phyloP scores from a whole-genome alignment of 495 filamentous ascomycete species.

The Penicillium roqueforti region DNA sequence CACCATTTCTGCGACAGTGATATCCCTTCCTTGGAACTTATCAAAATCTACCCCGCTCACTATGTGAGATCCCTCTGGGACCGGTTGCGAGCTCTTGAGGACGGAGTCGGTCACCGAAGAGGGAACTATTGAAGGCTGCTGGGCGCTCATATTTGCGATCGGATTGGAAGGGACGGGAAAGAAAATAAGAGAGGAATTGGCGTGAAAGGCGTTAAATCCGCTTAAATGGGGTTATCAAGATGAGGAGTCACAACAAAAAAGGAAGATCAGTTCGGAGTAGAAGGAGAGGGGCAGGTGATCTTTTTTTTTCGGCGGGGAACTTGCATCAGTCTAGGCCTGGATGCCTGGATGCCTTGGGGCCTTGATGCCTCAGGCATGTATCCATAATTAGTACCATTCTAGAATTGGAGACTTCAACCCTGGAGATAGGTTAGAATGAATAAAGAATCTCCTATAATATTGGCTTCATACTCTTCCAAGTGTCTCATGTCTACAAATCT shows the following conservation, averaged over 20 bases:
- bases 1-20: conserved; percentile 81
- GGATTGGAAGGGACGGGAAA: background rate
- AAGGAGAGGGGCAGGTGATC: conserved; percentile 4
- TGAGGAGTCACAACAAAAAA: background rate
- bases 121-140: conserved; percentile 44
- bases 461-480: background rate
- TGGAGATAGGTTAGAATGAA: background rate
- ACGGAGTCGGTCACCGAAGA: conserved; percentile 74
- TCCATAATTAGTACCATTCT: background rate
- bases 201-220: background rate
- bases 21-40: conserved; percentile 61
- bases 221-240: background rate
- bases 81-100: conserved; percentile 77
- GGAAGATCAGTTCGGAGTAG: background rate
- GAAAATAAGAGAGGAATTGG: background rate
- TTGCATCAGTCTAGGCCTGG: conserved; percentile 1
- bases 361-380: background rate
- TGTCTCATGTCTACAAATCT: too few species aligned
- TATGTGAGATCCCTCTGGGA: conserved; percentile 66
- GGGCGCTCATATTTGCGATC: conserved; percentile 15
- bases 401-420: background rate
- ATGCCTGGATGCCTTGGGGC: background rate
- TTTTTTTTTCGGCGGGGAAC: conserved; percentile 5
- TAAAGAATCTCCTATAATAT: background rate
- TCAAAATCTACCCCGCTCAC: conserved; percentile 92